These are phyloP conservation scores for Olyra latifolia DNA, from an alignment of 176 grass and related monocot genomes.

Conservation along the genomic window DNA sequence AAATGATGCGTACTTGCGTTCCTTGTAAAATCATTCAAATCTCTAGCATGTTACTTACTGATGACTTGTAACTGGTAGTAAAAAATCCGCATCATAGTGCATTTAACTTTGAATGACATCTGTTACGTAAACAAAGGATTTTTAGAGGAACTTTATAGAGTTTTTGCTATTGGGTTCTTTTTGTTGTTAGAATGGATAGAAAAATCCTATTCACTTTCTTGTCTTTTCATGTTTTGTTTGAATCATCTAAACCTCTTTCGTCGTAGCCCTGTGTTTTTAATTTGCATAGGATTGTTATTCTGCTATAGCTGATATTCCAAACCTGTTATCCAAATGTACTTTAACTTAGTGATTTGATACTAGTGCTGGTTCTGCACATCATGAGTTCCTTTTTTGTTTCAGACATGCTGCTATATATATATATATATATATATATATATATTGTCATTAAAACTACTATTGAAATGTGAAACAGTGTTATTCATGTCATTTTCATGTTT, in stretches of 20 bases:
- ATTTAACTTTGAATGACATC: background rate
- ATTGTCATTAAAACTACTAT: background rate
- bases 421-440: constrained; percentile 26
- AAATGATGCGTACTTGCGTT: background rate
- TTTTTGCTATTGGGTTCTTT: background rate
- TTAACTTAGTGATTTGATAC: background rate
- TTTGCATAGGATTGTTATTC: background rate
- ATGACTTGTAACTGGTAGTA: background rate
- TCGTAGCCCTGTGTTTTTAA: background rate
- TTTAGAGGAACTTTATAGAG: background rate
- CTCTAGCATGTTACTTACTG: background rate
- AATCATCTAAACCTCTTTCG: background rate
- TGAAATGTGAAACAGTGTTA: background rate
- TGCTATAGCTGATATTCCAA: background rate
- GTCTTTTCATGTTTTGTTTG: background rate
- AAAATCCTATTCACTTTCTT: background rate
- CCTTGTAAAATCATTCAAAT: constrained; percentile 1
- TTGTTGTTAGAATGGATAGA: background rate
- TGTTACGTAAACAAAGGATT: background rate
- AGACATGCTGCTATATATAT: background rate
- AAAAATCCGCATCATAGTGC: background rate
- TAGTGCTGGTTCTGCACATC: constrained; percentile 6
- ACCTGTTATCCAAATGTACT: background rate
- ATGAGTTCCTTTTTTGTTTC: background rate
- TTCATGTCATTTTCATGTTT: constrained; percentile 23